phyloP scores from a whole-genome alignment of 257 asterid species.

The Marsdenia floribunda region DNA sequence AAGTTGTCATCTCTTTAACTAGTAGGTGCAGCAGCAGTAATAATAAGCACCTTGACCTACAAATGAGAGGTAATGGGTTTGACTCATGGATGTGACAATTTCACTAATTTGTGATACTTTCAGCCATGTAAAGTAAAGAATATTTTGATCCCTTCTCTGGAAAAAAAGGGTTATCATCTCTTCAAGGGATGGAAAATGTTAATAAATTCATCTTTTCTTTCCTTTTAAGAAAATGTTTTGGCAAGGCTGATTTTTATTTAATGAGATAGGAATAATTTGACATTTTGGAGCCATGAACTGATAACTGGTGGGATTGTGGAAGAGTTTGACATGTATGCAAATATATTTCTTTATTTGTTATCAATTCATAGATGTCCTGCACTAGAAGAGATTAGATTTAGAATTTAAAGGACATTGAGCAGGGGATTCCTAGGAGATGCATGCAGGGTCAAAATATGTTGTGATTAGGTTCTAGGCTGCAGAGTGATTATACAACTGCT shows the following conservation, averaged over 20 bases:
- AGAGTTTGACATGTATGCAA: not conserved
- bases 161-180: not conserved
- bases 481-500: not conserved
- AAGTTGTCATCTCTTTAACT: not conserved
- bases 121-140: no score
- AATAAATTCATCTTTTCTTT: not conserved
- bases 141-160: no score
- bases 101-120: no score
- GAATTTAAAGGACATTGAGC: not conserved
- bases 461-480: not conserved
- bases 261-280: not conserved
- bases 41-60: no score
- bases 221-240: not conserved
- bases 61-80: no score
- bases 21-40: no score
- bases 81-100: no score
- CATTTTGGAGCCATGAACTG: not conserved
- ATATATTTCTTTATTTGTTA: not conserved
- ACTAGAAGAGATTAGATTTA: not conserved
- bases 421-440: not conserved
- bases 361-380: not conserved
- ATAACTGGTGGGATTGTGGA: not conserved
- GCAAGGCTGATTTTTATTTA: not conserved
- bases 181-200: no score
- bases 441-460: not conserved